Percentiles rank a stretch among this genome's conserved stretches.
These are phyloP conservation scores for Microcos paniculata DNA, from an alignment of 345 rosid genomes.

Conservation along the genomic window DNA sequence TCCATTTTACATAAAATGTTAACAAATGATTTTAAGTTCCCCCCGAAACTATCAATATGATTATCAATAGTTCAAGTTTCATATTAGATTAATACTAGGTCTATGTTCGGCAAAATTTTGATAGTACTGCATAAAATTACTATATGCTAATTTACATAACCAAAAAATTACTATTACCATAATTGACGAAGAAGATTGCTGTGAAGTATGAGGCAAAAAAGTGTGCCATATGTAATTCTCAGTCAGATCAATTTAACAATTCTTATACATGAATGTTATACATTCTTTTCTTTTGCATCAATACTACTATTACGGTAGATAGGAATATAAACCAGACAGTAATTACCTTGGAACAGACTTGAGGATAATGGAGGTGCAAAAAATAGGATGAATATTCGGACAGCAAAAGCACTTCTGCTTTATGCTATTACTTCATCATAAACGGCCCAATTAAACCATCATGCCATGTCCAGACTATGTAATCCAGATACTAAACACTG, in stretches of 20 bases:
- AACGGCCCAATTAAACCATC: constrained; percentile 24
- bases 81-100: not conserved
- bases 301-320: constrained; percentile 7
- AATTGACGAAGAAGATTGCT: not conserved
- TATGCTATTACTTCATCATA: constrained; percentile 25
- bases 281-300: constrained; percentile 12
- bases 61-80: not conserved
- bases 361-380: constrained; percentile 25
- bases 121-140: not conserved
- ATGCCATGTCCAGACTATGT: constrained; percentile 15
- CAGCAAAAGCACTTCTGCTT: constrained; percentile 25
- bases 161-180: not conserved
- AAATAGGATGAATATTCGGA: constrained; percentile 21
- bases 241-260: not conserved
- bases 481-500: not conserved
- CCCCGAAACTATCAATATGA: not conserved
- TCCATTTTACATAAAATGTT: not conserved
- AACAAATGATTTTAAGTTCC: not conserved
- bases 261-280: not conserved
- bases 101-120: not conserved
- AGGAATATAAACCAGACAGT: constrained; percentile 6
- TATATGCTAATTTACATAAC: not conserved
- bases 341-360: constrained; percentile 36
- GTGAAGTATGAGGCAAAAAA: not conserved
- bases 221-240: not conserved